phyloP scores from a whole-genome alignment of 306 rosid genomes.

The Cyclanthera cordifolia region DNA sequence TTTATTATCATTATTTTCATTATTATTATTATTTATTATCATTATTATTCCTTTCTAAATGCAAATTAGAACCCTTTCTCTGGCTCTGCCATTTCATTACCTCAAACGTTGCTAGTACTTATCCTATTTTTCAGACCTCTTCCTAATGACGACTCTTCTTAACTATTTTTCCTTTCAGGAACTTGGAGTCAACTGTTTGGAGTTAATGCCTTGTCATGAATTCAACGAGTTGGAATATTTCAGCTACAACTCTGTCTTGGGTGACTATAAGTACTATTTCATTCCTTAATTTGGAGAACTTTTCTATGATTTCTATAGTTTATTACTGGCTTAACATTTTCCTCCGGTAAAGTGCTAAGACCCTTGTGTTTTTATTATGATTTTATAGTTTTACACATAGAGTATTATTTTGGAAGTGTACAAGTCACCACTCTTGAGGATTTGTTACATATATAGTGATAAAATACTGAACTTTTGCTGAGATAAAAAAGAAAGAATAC shows the following conservation, averaged over 20 bases:
- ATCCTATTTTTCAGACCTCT: not conserved
- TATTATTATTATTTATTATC: no score
- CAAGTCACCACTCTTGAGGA: not conserved
- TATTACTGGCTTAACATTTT: not conserved
- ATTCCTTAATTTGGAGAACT: not conserved
- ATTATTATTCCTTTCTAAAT: not conserved
- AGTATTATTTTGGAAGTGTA: not conserved
- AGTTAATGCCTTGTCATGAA: slow-evolving; percentile 93
- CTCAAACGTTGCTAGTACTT: not conserved
- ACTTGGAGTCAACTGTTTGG: slow-evolving; percentile 87
- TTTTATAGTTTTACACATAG: not conserved
- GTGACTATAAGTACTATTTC: slow-evolving; percentile 50
- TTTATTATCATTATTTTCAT: not conserved
- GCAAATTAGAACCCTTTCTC: not conserved
- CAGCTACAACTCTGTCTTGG: slow-evolving; percentile 69
- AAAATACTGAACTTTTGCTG: no score
- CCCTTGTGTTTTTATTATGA: not conserved
- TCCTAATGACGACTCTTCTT: not conserved
- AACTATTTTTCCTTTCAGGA: slow-evolving; percentile 47
- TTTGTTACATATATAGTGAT: not conserved
- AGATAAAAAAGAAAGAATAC: no score
- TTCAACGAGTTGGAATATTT: slow-evolving; percentile 87
- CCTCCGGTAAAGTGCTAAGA: not conserved
- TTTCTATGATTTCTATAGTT: not conserved
- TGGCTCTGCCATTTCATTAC: not conserved